phyloP scores from a whole-genome alignment of 257 asterid genomes.

The Lithospermum erythrorhizon region DNA sequence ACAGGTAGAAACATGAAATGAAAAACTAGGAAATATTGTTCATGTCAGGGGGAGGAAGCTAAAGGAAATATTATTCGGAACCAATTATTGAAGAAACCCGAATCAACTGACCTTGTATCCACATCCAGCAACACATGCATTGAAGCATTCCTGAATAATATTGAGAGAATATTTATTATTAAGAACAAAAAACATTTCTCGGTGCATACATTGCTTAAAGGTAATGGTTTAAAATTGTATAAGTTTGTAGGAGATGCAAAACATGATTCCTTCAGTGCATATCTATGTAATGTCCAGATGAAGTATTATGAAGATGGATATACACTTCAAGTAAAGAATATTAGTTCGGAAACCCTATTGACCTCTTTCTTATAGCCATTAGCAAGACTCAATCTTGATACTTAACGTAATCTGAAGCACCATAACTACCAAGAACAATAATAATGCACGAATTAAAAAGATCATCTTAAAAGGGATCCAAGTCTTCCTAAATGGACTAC shows the following conservation, averaged over 20 bases:
- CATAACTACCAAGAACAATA: no score
- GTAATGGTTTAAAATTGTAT: not conserved
- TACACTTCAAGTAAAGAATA: no score
- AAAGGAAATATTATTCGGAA: not conserved
- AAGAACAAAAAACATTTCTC: not conserved
- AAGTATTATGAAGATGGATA: no score
- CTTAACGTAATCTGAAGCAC: no score
- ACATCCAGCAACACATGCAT: conserved; percentile 70
- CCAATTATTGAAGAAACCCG: not conserved
- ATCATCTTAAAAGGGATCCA: no score
- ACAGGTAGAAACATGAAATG: not conserved
- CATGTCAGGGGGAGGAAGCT: not conserved
- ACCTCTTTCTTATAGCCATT: no score
- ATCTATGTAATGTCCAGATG: not conserved
- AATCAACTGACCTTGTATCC: conserved; percentile 54
- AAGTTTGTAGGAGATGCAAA: not conserved
- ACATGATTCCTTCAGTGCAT: not conserved
- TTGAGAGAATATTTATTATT: conserved; percentile 3
- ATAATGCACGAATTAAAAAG: no score
- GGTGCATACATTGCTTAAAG: not conserved
- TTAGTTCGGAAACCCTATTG: no score
- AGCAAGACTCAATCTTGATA: no score
- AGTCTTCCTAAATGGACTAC: no score
- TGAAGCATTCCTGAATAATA: conserved; percentile 51
- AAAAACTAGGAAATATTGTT: not conserved